A percentile compares a stretch with the other conserved stretches of the same genome.
These are phyloP conservation scores for Colletotrichum sp. DNA, from an alignment of 2,329 filamentous ascomycete species.

Conservation along the genomic window DNA sequence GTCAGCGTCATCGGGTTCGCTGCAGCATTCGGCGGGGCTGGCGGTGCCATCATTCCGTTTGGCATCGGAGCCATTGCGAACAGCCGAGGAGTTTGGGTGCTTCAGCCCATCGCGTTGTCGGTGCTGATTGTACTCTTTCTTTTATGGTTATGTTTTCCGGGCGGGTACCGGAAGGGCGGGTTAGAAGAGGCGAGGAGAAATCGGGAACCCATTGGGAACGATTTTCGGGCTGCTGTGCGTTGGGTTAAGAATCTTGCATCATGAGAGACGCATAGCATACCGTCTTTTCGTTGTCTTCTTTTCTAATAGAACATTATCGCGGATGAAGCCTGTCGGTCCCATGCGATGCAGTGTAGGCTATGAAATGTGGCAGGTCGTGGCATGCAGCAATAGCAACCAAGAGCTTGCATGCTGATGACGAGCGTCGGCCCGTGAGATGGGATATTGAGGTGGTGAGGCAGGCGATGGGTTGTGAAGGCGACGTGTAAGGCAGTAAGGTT, in stretches of 20 bases:
- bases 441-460: background rate
- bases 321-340: background rate
- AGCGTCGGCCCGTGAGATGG: no score
- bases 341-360: background rate
- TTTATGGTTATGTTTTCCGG: slow-evolving; percentile 43
- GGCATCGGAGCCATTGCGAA: slow-evolving; percentile 72
- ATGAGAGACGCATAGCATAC: background rate
- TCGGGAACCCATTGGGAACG: background rate
- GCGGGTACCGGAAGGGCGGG: background rate
- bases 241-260: background rate
- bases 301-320: background rate
- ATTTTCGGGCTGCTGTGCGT: background rate
- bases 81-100: slow-evolving; percentile 56
- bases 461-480: background rate
- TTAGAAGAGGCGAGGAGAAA: background rate
- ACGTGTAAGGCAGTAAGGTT: background rate
- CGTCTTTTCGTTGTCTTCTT: background rate
- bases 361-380: background rate
- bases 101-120: slow-evolving; percentile 61
- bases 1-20: slow-evolving; percentile 83
- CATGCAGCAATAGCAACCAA: background rate
- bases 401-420: background rate
- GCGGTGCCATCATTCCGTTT: slow-evolving; percentile 71
- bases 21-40: slow-evolving; percentile 76
- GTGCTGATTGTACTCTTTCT: slow-evolving; percentile 49